Conservation (phyloP, 331 rosid genomes). For the Pyrus hybrid region DNA sequence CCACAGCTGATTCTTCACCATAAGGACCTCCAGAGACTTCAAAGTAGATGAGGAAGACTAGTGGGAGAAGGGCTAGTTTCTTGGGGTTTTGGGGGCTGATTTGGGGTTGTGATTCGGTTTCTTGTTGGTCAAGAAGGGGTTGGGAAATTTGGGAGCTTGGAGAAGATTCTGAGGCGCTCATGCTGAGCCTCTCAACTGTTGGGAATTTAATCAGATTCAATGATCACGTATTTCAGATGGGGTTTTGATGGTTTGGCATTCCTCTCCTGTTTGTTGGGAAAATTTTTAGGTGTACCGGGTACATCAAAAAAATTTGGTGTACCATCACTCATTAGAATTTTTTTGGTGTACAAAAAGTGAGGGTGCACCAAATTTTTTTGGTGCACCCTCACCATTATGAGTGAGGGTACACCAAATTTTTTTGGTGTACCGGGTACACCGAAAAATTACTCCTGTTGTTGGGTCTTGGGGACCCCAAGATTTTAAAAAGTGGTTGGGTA, state of each 20-base stretch:
- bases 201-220: not conserved
- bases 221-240: not conserved
- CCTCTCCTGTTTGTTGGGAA: too few species aligned
- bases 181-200: not conserved
- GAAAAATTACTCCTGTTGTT: too few species aligned
- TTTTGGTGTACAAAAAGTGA: too few species aligned
- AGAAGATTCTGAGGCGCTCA: not conserved
- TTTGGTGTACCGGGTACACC: too few species aligned
- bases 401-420: too few species aligned
- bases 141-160: conserved; percentile 2
- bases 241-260: not conserved
- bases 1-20: conserved; percentile 17
- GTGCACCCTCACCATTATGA: too few species aligned
- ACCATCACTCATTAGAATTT: too few species aligned
- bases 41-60: conserved; percentile 19
- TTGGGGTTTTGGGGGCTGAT: conserved; percentile 1
- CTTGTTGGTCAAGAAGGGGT: conserved; percentile 2
- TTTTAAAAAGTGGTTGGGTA: not conserved
- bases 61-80: conserved; percentile 16
- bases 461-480: not conserved
- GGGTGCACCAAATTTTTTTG: too few species aligned
- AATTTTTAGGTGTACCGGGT: too few species aligned
- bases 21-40: conserved; percentile 28
- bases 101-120: not conserved
- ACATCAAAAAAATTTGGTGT: too few species aligned